phyloP scores from a whole-genome alignment of 2,329 filamentous ascomycete species.

The Talaromyces sp. region DNA sequence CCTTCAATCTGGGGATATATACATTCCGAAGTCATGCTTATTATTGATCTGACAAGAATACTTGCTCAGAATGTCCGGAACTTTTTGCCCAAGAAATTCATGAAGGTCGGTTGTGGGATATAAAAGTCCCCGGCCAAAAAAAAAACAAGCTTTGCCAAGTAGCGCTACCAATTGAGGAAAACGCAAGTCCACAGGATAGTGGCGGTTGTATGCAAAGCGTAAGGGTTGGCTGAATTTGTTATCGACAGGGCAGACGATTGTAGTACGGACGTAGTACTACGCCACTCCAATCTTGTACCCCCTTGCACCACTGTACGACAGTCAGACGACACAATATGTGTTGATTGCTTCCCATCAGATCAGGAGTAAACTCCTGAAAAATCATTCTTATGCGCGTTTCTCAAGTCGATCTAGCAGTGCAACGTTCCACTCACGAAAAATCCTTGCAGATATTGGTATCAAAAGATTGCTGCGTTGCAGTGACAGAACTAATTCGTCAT shows the following conservation, averaged over 20 bases:
- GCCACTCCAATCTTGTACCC: not conserved
- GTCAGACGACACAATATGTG: not conserved
- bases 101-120: not conserved
- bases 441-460: conserved; percentile 49
- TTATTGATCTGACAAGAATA: not conserved
- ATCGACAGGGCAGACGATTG: not conserved
- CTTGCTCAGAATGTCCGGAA: too few relatives aligned
- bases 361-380: not conserved
- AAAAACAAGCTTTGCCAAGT: conserved; percentile 18
- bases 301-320: not conserved
- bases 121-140: not conserved
- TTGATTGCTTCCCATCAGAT: not conserved
- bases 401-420: conserved; percentile 50
- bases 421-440: conserved; percentile 54
- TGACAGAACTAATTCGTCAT: conserved; percentile 32
- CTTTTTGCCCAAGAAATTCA: not conserved
- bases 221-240: conserved; percentile 9
- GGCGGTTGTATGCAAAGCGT: conserved; percentile 8
- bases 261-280: not conserved
- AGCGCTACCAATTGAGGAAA: not conserved
- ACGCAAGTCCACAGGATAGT: conserved; percentile 8
- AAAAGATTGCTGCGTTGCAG: conserved; percentile 42
- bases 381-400: not conserved
- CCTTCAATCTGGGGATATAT: not conserved
- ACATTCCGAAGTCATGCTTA: not conserved